phyloP scores from a whole-genome alignment of 257 asterid species.

The Forsythia viridissima region DNA sequence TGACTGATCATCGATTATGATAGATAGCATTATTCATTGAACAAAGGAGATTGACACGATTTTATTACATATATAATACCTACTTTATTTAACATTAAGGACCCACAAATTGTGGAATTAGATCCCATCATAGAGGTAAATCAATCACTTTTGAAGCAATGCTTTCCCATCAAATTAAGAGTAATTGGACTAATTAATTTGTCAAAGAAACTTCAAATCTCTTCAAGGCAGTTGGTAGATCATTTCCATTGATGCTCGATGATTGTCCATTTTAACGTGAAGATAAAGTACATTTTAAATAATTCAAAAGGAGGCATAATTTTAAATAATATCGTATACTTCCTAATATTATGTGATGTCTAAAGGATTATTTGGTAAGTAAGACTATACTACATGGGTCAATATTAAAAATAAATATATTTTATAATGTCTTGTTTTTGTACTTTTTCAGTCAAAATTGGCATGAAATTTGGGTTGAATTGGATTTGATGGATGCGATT shows the following conservation, averaged over 20 bases:
- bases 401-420: too few relatives aligned
- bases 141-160: constrained; percentile 36
- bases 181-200: constrained; percentile 27
- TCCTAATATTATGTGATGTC: too few relatives aligned
- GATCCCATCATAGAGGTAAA: constrained; percentile 36
- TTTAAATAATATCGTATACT: too few relatives aligned
- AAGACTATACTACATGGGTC: too few relatives aligned
- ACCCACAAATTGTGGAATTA: constrained; percentile 47
- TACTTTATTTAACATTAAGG: constrained; percentile 32
- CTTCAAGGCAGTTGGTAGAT: constrained; percentile 39
- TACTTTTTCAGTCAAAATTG: too few relatives aligned
- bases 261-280: neutral
- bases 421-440: too few relatives aligned
- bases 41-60: constrained; percentile 33
- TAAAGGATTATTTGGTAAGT: too few relatives aligned
- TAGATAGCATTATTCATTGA: too few relatives aligned
- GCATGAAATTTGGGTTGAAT: too few relatives aligned
- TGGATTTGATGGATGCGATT: too few relatives aligned
- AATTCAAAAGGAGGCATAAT: neutral
- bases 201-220: constrained; percentile 30
- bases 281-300: neutral
- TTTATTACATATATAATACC: constrained; percentile 42
- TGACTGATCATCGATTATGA: too few relatives aligned
- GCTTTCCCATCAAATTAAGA: constrained; percentile 34
- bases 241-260: constrained; percentile 26